Evolutionary conservation across 805 yeast species (phyloP), one percentile per base, ranked within the genome.

Genomic region (Sugiyamaella qingdaonensis): DNA sequence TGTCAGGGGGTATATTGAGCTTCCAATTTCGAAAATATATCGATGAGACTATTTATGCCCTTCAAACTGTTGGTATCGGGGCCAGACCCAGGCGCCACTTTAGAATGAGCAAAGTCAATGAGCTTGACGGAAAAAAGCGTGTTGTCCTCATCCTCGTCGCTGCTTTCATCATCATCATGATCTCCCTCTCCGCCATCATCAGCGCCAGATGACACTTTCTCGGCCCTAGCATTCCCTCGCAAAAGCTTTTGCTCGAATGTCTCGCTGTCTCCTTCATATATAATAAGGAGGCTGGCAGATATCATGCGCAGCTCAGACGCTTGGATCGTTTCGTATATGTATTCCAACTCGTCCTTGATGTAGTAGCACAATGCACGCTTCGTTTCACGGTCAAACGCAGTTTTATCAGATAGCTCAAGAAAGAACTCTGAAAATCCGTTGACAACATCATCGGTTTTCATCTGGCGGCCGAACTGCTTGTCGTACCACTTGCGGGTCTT

Each of bases 101-200:
- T 78, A 0, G 97, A 80, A 66, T 94, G 98, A 0, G 97, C 97
- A 73, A 94, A 90, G 68, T 94, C 99, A 5, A 94, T 89, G 47
- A 91, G 62, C 36, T 81, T 77, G 49, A 89, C 70, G 4, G 79
- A 70, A 55, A 91, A 84, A 47, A 88, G 65, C 0, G 77, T 73
- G 1, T 67, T n/a, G 24, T 32, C 48, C 31, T 51, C 61, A 9
- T 52, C 58, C 7, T 59, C 63, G 10, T 57, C 60, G 31, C 53
- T 58, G 2, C 42, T 54, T 11, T 53, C 64, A 9, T 41, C 51
- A 1, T 57, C 64, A 8, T 58, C 58, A 45, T 62, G 64, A 1
- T 59, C 68, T 3, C 61, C 66, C 1, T 61, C 67, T 14, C 18
- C 33, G 1, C 64, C 65, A 16, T 66, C 72, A 14, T 61, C 64